These are phyloP conservation scores for Tylopilus cervinicoccineus DNA, from an alignment of 768 basidiomycete genomes.

Conservation along the genomic window DNA sequence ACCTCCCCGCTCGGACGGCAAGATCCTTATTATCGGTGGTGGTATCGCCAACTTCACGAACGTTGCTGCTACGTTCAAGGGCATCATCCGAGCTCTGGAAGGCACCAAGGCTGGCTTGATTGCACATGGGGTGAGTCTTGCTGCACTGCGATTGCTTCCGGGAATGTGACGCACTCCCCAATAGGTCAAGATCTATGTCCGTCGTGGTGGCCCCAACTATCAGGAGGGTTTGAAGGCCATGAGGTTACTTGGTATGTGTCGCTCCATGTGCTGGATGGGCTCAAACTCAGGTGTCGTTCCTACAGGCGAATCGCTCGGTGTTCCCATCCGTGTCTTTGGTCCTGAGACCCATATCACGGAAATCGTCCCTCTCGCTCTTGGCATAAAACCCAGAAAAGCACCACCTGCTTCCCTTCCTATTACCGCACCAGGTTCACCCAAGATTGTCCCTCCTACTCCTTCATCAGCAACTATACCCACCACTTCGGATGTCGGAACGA, in stretches of 20 bases:
- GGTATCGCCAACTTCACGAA: conserved; percentile 99
- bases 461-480: conserved; percentile 36
- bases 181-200: conserved; percentile 91
- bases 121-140: conserved; percentile 30
- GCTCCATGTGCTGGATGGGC: background rate
- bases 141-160: background rate
- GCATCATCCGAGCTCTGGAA: conserved; percentile 96
- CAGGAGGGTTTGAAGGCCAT: conserved; percentile 99
- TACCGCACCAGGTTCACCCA: conserved; percentile 46
- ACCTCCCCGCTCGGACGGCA: conserved; percentile 77
- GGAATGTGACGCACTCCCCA: conserved; percentile 33
- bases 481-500: conserved; percentile 55
- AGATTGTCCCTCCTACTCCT: conserved; percentile 19
- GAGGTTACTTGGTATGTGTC: conserved; percentile 69
- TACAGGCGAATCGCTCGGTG: conserved; percentile 85
- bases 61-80: conserved; percentile 99
- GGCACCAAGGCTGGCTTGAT: conserved; percentile 86
- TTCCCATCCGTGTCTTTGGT: conserved; percentile 95
- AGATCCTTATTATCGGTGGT: conserved; percentile 99
- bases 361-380: conserved; percentile 97
- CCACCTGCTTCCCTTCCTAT: conserved; percentile 36
- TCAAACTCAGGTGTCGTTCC: background rate
- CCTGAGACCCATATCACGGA: conserved; percentile 99
- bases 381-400: conserved; percentile 43
- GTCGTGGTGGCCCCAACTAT: conserved; percentile 99